Conservation (phyloP, 2,329 filamentous ascomycete species). For the Tolypocladium tropicale region DNA sequence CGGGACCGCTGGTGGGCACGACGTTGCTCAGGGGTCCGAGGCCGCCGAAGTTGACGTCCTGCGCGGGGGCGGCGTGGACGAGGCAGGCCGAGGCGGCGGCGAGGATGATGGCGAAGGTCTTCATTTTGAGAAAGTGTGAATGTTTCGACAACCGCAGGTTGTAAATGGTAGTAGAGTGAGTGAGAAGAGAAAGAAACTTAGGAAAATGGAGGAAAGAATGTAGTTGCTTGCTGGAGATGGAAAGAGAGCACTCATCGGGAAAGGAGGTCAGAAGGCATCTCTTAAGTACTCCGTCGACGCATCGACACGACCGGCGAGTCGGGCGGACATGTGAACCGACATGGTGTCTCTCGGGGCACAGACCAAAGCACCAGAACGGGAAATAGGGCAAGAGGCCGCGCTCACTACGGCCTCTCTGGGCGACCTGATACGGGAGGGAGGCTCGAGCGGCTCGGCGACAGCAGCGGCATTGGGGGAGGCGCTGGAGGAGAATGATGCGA, state of each 20-base stretch:
- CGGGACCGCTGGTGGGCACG: neutral
- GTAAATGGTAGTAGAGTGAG: neutral
- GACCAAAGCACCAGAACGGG: neutral
- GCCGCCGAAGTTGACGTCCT: neutral
- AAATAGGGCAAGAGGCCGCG: neutral
- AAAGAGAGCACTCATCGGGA: no score
- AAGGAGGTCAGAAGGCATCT: neutral
- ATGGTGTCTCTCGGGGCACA: neutral
- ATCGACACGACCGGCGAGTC: accelerated
- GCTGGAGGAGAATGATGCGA: no score
- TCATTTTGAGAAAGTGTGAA: neutral
- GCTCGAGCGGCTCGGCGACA: neutral
- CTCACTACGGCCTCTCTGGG: neutral
- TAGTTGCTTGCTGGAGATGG: neutral
- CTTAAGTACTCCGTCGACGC: neutral
- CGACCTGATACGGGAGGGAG: neutral
- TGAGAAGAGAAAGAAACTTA: neutral
- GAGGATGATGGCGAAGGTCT: neutral
- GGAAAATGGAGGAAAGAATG: neutral
- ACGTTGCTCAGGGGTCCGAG: neutral
- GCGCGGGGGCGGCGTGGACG: neutral
- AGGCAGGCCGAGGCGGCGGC: neutral
- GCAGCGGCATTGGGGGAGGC: neutral
- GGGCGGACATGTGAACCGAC: neutral
- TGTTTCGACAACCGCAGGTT: neutral